Evolutionary conservation across 2,329 filamentous ascomycete genomes (phyloP).

Genomic region (Fusarium foetens): DNA sequence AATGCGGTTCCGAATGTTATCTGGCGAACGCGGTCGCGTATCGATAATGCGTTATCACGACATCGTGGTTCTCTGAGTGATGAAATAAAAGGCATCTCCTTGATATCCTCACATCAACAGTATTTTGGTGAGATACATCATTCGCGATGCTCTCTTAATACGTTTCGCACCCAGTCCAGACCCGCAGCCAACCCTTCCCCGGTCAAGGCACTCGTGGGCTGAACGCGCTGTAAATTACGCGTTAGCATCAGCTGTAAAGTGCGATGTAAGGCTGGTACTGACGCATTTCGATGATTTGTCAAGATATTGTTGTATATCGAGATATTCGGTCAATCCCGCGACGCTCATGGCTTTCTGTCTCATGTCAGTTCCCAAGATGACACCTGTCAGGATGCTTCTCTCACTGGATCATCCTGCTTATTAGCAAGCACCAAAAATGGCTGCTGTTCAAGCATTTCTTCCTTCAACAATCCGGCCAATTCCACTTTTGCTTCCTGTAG

Average conservation of each 20-base stretch:
- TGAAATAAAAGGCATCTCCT: rapidly evolving
- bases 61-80: neutral
- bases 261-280: rapidly evolving
- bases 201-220: neutral
- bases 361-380: neutral
- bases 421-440: constrained; percentile 15
- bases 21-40: neutral
- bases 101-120: neutral
- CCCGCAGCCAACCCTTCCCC: neutral
- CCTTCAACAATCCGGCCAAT: neutral
- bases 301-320: neutral
- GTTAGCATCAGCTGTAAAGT: neutral
- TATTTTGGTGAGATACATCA: rapidly evolving
- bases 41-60: neutral
- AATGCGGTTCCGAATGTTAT: neutral
- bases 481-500: neutral
- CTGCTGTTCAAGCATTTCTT: neutral
- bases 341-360: neutral
- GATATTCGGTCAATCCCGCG: neutral
- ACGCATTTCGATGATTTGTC: neutral
- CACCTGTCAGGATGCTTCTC: neutral
- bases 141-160: neutral
- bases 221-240: neutral
- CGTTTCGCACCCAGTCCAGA: neutral
- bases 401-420: constrained; percentile 13